Evolutionary conservation across 495 filamentous ascomycete genomes (phyloP).

Genomic region (Entonaema liquescens): DNA sequence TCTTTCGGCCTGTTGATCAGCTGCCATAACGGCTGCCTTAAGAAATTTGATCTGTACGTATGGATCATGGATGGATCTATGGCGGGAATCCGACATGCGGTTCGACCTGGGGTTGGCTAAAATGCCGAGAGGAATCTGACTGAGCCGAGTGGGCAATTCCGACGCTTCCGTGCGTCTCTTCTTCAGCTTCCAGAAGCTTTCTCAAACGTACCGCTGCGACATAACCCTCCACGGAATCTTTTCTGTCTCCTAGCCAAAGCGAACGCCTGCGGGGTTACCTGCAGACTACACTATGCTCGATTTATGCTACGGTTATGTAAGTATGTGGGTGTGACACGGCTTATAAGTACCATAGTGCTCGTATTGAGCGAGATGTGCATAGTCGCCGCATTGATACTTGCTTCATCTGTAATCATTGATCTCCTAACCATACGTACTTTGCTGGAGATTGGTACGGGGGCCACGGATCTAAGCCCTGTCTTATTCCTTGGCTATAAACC

Average conservation of each 20-base stretch:
- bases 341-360: constrained; percentile 17
- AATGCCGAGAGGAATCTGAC: constrained; percentile 13
- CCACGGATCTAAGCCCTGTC: constrained; percentile 7
- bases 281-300: constrained; percentile 14
- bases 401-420: constrained; percentile 31
- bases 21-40: constrained; percentile 31
- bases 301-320: constrained; percentile 30
- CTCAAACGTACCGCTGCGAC: constrained; percentile 31
- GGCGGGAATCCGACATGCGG: constrained; percentile 14
- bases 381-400: constrained; percentile 23
- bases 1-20: constrained; percentile 40
- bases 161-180: constrained; percentile 22
- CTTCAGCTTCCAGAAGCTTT: constrained; percentile 44
- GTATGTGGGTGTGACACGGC: constrained; percentile 16
- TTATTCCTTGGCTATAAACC: constrained; percentile 3
- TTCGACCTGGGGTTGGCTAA: constrained; percentile 4
- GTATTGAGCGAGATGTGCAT: constrained; percentile 24
- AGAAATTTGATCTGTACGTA: constrained; percentile 30
- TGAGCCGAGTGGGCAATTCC: constrained; percentile 25
- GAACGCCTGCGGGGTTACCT: constrained; percentile 26
- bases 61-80: constrained; percentile 32
- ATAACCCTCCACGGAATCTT: constrained; percentile 22
- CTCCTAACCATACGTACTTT: constrained; percentile 6
- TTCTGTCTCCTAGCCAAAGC: constrained; percentile 17
- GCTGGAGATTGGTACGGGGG: background rate